Evolutionary conservation across 208 protist genomes (phyloP).

Genomic region (Leishmania braziliensis): DNA sequence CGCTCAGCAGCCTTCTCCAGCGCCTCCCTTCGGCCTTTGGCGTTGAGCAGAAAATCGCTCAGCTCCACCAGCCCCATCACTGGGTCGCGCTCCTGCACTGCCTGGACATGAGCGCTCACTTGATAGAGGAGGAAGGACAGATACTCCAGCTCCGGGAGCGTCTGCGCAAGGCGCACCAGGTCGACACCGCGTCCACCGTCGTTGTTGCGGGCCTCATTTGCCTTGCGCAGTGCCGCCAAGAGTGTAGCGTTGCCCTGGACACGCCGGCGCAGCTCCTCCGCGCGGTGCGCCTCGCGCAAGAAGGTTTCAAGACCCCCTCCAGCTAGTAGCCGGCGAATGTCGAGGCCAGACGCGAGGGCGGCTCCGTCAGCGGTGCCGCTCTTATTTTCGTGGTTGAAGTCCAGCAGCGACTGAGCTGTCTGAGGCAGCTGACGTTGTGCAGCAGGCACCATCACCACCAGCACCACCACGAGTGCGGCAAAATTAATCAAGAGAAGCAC

Average conservation of each 20-base stretch:
- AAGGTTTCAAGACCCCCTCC: conserved; percentile 6
- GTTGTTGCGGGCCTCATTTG: not conserved
- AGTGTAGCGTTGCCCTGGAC: conserved; percentile 18
- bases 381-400: not conserved
- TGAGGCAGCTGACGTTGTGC: not conserved
- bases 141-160: conserved; percentile 26
- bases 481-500: conserved; percentile 17
- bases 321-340: conserved; percentile 5
- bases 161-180: conserved; percentile 8
- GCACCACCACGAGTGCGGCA: conserved; percentile 6
- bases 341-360: not conserved
- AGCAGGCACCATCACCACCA: conserved; percentile 17
- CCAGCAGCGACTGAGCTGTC: not conserved
- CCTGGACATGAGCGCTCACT: conserved; percentile 23
- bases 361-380: not conserved
- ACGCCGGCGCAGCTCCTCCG: conserved; percentile 15
- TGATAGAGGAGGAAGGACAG: conserved; percentile 14
- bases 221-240: conserved; percentile 4
- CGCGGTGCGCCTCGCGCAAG: conserved; percentile 11
- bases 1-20: conserved; percentile 26
- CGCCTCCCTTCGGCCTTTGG: conserved; percentile 15
- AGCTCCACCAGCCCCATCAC: conserved; percentile 23
- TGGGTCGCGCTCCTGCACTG: conserved; percentile 26
- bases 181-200: not conserved
- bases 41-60: conserved; percentile 31